phyloP scores from a whole-genome alignment of 176 grass and related monocot species.

The Rhynchospora breviuscula region DNA sequence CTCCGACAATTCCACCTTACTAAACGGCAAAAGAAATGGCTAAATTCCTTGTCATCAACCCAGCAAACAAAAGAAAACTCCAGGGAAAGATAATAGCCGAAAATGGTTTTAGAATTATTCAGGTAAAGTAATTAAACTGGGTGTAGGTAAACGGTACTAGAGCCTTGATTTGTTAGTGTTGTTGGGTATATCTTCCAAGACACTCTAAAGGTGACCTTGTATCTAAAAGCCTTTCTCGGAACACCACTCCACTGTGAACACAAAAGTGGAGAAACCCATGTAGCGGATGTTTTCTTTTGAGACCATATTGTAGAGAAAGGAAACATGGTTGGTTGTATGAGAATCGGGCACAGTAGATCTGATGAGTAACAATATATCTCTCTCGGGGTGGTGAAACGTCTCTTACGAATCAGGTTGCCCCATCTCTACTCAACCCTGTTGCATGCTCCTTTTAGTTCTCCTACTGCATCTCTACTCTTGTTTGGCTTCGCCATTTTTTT shows the following conservation, averaged over 20 bases:
- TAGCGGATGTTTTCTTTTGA: not conserved
- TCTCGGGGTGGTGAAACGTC: slow-evolving; percentile 72
- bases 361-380: slow-evolving; percentile 21
- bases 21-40: not conserved
- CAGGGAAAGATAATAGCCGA: not conserved
- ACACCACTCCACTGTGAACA: not conserved
- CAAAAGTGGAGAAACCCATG: not conserved
- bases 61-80: not conserved
- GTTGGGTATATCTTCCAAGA: slow-evolving; percentile 76
- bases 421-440: slow-evolving; percentile 76
- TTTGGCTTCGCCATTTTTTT: slow-evolving; percentile 3
- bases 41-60: slow-evolving; percentile 3
- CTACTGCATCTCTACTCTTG: slow-evolving; percentile 1
- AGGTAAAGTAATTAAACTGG: slow-evolving; percentile 19
- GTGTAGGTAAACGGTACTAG: slow-evolving; percentile 24
- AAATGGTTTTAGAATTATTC: not conserved
- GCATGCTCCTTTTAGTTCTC: slow-evolving; percentile 29
- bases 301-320: not conserved
- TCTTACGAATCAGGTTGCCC: slow-evolving; percentile 79
- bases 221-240: slow-evolving; percentile 24
- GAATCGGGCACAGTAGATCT: not conserved
- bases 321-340: not conserved
- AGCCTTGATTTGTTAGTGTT: slow-evolving; percentile 25
- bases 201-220: slow-evolving; percentile 63
- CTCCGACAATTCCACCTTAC: not conserved